Percentiles rank a stretch among this genome's conserved stretches.
Conservation (phyloP, 441 rosid genomes). For the Croton setiger region DNA sequence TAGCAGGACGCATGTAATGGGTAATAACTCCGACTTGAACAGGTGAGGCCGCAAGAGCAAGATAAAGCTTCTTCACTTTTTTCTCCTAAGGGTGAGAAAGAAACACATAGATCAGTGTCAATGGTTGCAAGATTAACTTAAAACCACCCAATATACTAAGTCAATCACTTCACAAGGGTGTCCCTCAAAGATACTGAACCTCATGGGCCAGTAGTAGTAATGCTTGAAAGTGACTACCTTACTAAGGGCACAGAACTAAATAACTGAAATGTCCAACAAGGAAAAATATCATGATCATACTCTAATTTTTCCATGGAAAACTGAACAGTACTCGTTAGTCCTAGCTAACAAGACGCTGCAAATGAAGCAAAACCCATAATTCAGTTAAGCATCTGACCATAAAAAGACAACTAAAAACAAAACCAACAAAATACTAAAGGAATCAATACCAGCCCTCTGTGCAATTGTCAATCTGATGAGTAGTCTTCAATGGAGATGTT, state of each 20-base stretch:
- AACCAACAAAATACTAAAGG: conserved; percentile 2
- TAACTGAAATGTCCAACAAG: neutral
- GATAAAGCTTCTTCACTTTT: conserved; percentile 78
- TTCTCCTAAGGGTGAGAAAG: conserved; percentile 44
- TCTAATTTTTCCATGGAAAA: conserved; percentile 69
- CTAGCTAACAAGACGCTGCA: conserved; percentile 80
- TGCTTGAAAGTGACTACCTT: neutral
- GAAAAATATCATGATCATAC: conserved; percentile 35
- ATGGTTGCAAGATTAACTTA: conserved; percentile 8
- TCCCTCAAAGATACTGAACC: neutral
- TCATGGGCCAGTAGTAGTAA: neutral
- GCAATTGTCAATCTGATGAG: conserved; percentile 96
- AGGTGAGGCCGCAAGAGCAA: conserved; percentile 77
- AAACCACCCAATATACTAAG: neutral
- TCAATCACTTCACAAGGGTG: neutral
- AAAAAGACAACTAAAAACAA: conserved; percentile 14
- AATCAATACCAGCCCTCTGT: conserved; percentile 80
- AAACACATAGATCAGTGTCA: conserved; percentile 1
- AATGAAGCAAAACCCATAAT: conserved; percentile 23
- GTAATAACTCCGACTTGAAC: conserved; percentile 62
- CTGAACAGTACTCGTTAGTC: conserved; percentile 71
- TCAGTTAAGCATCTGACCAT: conserved; percentile 5
- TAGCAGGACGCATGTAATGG: conserved; percentile 86
- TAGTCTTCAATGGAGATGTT: conserved; percentile 58
- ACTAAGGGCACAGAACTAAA: neutral